phyloP scores from a whole-genome alignment of 352 stramenopile species.

The Phytophthora cactorum region DNA sequence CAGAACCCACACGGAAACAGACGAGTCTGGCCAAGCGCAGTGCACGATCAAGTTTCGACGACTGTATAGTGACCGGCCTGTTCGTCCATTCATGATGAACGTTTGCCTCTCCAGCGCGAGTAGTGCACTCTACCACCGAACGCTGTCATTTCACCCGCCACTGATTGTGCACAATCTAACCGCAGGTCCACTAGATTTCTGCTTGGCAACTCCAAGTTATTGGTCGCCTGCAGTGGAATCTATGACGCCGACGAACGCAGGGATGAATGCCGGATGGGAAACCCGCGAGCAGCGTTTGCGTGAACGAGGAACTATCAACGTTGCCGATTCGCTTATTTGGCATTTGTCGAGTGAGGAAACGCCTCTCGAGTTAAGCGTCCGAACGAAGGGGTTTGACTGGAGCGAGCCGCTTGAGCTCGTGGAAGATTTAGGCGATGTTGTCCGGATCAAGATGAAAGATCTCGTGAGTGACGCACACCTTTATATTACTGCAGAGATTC shows the following conservation, averaged over 20 bases:
- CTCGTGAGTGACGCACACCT: conserved; percentile 74
- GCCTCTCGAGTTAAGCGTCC: conserved; percentile 75
- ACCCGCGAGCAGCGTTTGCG: conserved; percentile 77
- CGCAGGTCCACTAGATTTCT: conserved; percentile 74
- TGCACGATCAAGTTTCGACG: conserved; percentile 83
- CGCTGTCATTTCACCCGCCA: conserved; percentile 77
- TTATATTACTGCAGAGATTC: conserved; percentile 73
- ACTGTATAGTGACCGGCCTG: conserved; percentile 74
- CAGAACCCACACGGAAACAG: conserved; percentile 29
- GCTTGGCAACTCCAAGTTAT: conserved; percentile 70
- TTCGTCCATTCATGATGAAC: conserved; percentile 85
- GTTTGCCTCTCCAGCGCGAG: conserved; percentile 62
- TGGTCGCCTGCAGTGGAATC: conserved; percentile 64
- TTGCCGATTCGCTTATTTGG: conserved; percentile 83
- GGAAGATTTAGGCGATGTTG: conserved; percentile 56
- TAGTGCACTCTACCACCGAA: conserved; percentile 72
- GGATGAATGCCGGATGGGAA: conserved; percentile 70
- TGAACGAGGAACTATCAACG: conserved; percentile 77
- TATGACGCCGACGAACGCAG: conserved; percentile 41
- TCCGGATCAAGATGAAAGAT: conserved; percentile 82
- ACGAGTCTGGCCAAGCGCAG: conserved; percentile 43
- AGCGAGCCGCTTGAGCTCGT: conserved; percentile 72
- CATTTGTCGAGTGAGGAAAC: conserved; percentile 84
- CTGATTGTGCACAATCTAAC: conserved; percentile 86
- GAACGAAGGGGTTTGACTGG: conserved; percentile 89